Percentiles rank a stretch among this genome's conserved stretches.
These are phyloP conservation scores for Aspergillus sclerotiicarbonarius DNA, from an alignment of 495 filamentous ascomycete genomes.

Conservation along the genomic window DNA sequence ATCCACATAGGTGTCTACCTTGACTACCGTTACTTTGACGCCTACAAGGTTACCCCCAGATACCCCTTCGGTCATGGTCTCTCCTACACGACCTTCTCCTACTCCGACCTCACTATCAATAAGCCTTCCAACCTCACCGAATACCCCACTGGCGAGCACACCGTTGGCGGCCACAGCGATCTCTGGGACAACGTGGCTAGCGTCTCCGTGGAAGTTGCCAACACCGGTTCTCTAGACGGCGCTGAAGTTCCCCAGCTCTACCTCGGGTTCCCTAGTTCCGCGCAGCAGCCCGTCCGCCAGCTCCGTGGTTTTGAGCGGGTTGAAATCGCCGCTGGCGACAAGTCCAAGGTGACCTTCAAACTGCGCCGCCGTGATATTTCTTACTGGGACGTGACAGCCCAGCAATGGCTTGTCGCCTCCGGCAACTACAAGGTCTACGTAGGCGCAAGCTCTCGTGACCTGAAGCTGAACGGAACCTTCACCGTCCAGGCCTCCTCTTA, in stretches of 20 bases:
- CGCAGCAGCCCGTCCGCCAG: conserved; percentile 47
- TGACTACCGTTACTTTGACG: conserved; percentile 69
- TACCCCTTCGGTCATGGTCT: conserved; percentile 71
- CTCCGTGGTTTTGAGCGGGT: conserved; percentile 68
- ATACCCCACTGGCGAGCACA: neutral
- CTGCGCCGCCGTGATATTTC: conserved; percentile 64
- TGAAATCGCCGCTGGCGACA: conserved; percentile 37
- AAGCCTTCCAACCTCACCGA: conserved; percentile 13
- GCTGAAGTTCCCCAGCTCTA: conserved; percentile 60
- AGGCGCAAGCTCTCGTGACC: conserved; percentile 23
- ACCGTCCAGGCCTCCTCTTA: neutral
- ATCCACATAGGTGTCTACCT: conserved; percentile 43
- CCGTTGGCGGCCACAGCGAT: conserved; percentile 53
- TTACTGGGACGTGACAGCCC: conserved; percentile 61
- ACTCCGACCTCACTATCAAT: conserved; percentile 41
- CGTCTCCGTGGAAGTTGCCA: conserved; percentile 50
- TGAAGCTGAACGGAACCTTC: conserved; percentile 20
- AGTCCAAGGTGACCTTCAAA: conserved; percentile 48
- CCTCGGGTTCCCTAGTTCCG: conserved; percentile 35
- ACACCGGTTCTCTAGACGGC: conserved; percentile 49
- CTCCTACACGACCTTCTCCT: conserved; percentile 63
- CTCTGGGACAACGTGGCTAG: conserved; percentile 57
- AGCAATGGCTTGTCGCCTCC: conserved; percentile 56
- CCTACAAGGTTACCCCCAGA: conserved; percentile 54
- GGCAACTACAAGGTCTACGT: conserved; percentile 24